Evolutionary conservation across 1,139 yeast genomes (phyloP).

Genomic region (Pichia inconspicua): DNA sequence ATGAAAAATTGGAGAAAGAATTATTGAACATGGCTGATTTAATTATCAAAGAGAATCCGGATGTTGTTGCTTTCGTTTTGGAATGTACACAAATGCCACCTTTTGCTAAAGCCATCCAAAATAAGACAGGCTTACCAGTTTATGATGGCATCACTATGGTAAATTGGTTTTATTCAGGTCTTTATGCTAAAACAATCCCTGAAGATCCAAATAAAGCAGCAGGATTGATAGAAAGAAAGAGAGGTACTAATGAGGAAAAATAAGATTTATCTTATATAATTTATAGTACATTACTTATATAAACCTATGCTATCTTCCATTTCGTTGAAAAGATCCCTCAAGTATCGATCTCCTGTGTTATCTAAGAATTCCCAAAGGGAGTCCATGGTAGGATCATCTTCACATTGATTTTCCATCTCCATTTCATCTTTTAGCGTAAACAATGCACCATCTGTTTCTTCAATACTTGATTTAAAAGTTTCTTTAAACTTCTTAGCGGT

Average conservation of each 20-base stretch:
- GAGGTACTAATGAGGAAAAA: conserved; percentile 17
- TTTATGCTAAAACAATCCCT: conserved; percentile 16
- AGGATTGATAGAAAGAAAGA: conserved; percentile 19
- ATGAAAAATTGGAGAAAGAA: conserved; percentile 24
- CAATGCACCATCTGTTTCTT: neutral
- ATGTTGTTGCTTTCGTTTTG: conserved; percentile 13
- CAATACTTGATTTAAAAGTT: neutral
- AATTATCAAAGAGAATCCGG: conserved; percentile 6
- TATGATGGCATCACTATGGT: conserved; percentile 20
- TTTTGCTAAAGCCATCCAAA: conserved; percentile 18
- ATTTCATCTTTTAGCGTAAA: conserved; percentile 1
- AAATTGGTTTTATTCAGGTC: conserved; percentile 26
- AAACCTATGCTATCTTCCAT: conserved; percentile 17
- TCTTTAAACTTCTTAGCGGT: conserved; percentile 8
- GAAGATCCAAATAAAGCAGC: conserved; percentile 18
- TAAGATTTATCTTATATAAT: too few relatives aligned
- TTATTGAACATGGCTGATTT: conserved; percentile 20
- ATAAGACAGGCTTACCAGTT: conserved; percentile 9
- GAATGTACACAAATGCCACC: conserved; percentile 19
- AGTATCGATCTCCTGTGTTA: conserved; percentile 20
- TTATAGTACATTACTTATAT: neutral
- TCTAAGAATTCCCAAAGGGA: conserved; percentile 22
- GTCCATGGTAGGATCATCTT: conserved; percentile 1
- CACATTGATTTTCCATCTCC: neutral
- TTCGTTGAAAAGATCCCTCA: conserved; percentile 20